These are phyloP conservation scores for Fusarium equiseti DNA, from an alignment of 2,329 filamentous ascomycete genomes.

Conservation along the genomic window DNA sequence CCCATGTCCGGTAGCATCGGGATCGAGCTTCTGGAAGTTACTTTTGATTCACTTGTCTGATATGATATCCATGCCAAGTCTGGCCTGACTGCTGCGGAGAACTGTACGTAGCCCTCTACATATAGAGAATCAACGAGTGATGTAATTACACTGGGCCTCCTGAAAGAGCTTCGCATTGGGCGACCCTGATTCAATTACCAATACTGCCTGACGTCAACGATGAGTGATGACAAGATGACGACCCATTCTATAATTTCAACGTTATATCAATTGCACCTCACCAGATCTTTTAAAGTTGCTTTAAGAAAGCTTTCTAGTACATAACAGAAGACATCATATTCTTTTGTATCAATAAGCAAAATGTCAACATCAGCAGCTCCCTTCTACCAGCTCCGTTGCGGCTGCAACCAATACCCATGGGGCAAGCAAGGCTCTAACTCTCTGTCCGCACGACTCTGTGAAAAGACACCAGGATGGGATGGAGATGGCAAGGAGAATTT, in stretches of 20 bases:
- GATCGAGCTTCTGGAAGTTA: background rate
- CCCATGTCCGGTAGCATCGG: conserved; percentile 29
- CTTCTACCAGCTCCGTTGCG: conserved; percentile 61
- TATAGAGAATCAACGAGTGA: conserved; percentile 8
- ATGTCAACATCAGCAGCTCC: conserved; percentile 43
- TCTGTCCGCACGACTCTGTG: conserved; percentile 73
- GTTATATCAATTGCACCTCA: background rate
- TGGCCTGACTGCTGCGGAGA: background rate
- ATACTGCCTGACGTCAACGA: conserved; percentile 41
- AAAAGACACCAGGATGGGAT: conserved; percentile 68
- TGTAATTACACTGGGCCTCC: conserved; percentile 36
- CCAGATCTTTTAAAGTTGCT: background rate
- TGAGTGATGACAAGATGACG: conserved; percentile 43
- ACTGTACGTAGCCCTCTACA: conserved; percentile 11
- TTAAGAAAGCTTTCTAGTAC: too few species aligned
- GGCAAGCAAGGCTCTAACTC: conserved; percentile 76
- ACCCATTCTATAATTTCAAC: background rate
- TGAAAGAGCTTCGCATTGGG: conserved; percentile 2
- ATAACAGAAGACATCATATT: background rate
- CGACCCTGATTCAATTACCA: conserved; percentile 15
- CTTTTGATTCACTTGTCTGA: background rate
- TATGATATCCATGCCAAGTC: conserved; percentile 15
- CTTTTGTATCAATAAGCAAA: background rate
- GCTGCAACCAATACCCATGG: conserved; percentile 74
- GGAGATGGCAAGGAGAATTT: conserved; percentile 57